These are phyloP conservation scores for Cryptococcus sp. DNA, from an alignment of 1,284 basidiomycete species.

Conservation along the genomic window DNA sequence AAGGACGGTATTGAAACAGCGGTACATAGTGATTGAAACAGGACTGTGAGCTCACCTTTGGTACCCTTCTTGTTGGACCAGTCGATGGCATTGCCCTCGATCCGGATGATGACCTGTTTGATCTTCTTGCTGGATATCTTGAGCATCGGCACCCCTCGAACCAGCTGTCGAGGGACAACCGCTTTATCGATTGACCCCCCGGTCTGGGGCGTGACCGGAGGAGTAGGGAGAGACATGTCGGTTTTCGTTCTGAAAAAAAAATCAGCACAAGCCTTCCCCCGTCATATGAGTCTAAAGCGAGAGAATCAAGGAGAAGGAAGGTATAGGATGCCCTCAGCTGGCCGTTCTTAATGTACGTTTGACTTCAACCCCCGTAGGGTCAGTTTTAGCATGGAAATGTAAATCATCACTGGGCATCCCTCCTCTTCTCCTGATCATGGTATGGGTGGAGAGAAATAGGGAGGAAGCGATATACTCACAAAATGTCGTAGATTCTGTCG, in stretches of 20 bases:
- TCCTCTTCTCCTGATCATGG: not conserved
- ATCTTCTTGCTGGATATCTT: slow-evolving; percentile 83
- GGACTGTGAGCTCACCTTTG: slow-evolving; percentile 56
- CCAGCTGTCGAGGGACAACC: slow-evolving; percentile 12
- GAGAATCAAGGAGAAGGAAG: not conserved
- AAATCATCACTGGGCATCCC: slow-evolving; percentile 35
- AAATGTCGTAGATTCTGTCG: not conserved
- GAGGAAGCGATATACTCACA: not conserved
- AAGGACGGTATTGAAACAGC: not conserved
- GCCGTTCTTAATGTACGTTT: slow-evolving; percentile 43
- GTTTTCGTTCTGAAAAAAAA: slow-evolving; percentile 1
- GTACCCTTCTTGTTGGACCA: slow-evolving; percentile 76
- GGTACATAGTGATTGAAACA: not conserved
- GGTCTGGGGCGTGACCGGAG: not conserved
- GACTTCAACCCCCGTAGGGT: slow-evolving; percentile 38
- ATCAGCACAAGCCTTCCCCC: slow-evolving; percentile 4
- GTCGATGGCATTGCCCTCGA: slow-evolving; percentile 70
- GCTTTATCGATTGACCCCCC: slow-evolving; percentile 8
- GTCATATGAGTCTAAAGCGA: not conserved
- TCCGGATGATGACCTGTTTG: slow-evolving; percentile 65
- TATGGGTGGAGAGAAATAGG: not conserved
- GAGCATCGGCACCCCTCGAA: slow-evolving; percentile 57
- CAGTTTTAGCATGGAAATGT: slow-evolving; percentile 45
- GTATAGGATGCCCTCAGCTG: slow-evolving; percentile 29
- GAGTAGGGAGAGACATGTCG: not conserved